phyloP scores from a whole-genome alignment of 2,329 filamentous ascomycete genomes.

The Sclerotinia sclerotiorum region DNA sequence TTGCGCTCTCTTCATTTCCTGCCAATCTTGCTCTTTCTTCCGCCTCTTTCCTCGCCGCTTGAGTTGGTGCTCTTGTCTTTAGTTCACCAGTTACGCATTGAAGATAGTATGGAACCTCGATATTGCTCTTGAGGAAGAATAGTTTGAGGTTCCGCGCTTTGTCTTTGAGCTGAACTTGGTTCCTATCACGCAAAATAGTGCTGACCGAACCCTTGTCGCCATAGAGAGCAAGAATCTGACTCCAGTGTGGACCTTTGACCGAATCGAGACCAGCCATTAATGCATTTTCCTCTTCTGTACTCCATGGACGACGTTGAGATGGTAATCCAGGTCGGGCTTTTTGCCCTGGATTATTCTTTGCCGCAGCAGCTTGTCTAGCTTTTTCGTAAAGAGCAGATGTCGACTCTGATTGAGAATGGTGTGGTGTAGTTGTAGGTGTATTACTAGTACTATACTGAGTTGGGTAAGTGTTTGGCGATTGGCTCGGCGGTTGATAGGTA shows the following conservation, averaged over 20 bases:
- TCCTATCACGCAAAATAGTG: slow-evolving; percentile 81
- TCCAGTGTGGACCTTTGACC: slow-evolving; percentile 91
- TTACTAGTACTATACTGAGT: slow-evolving; percentile 22
- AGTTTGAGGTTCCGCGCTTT: slow-evolving; percentile 88
- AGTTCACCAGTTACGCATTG: slow-evolving; percentile 87
- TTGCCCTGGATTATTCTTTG: slow-evolving; percentile 52
- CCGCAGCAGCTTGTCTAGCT: slow-evolving; percentile 54
- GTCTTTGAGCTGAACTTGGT: slow-evolving; percentile 89
- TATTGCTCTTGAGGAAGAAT: slow-evolving; percentile 88
- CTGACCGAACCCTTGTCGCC: slow-evolving; percentile 77
- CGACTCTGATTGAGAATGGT: slow-evolving; percentile 44
- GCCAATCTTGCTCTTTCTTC: slow-evolving; percentile 61
- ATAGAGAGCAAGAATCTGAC: slow-evolving; percentile 82
- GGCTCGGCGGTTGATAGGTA: slow-evolving; percentile 28
- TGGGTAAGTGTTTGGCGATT: slow-evolving; percentile 21
- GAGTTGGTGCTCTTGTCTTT: slow-evolving; percentile 77
- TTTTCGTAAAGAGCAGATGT: slow-evolving; percentile 59
- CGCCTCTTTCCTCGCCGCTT: slow-evolving; percentile 67
- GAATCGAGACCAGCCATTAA: slow-evolving; percentile 85
- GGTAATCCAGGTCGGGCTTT: slow-evolving; percentile 53
- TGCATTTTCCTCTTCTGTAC: slow-evolving; percentile 83
- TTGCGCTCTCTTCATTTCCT: slow-evolving; percentile 59
- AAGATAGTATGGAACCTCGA: slow-evolving; percentile 85
- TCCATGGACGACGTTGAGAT: slow-evolving; percentile 74
- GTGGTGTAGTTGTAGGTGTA: slow-evolving; percentile 30